phyloP scores from a whole-genome alignment of 768 basidiomycete genomes.

The Leccinum fibrillosum region DNA sequence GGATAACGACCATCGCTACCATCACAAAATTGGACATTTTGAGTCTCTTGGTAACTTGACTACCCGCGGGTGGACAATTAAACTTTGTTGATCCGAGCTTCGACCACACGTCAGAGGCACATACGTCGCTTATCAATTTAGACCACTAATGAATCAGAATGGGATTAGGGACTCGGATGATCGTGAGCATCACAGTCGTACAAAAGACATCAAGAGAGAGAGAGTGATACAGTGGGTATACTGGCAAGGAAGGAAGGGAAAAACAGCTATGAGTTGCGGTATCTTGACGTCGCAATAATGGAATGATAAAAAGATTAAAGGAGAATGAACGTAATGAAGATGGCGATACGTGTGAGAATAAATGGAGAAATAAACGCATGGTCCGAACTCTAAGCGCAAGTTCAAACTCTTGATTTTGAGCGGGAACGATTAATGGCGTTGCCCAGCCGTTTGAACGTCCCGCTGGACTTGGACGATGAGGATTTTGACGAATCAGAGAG shows the following conservation, averaged over 20 bases:
- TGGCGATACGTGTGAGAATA: conserved; percentile 6
- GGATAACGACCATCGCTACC: conserved; percentile 13
- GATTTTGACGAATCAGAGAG: conserved; percentile 21
- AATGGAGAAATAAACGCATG: background rate
- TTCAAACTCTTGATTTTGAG: conserved; percentile 19
- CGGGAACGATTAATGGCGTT: conserved; percentile 21
- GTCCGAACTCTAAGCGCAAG: background rate
- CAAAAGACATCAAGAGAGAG: background rate
- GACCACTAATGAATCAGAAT: background rate
- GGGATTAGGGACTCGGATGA: background rate
- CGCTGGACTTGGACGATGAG: conserved; percentile 18
- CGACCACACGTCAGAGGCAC: background rate
- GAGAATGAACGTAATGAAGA: conserved; percentile 8
- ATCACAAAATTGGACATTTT: conserved; percentile 3
- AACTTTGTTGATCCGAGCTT: conserved; percentile 9
- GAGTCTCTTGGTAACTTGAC: conserved; percentile 11
- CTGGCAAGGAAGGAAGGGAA: background rate
- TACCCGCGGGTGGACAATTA: conserved; percentile 6
- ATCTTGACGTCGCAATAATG: conserved; percentile 15
- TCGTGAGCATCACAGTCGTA: conserved; percentile 5
- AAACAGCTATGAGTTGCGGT: background rate
- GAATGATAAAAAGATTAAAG: conserved; percentile 13
- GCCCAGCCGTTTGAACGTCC: conserved; percentile 20
- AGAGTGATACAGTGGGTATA: conserved; percentile 16
- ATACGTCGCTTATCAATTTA: background rate